phyloP scores from a whole-genome alignment of 2,329 filamentous ascomycete species.

The Beauveria bassiana region DNA sequence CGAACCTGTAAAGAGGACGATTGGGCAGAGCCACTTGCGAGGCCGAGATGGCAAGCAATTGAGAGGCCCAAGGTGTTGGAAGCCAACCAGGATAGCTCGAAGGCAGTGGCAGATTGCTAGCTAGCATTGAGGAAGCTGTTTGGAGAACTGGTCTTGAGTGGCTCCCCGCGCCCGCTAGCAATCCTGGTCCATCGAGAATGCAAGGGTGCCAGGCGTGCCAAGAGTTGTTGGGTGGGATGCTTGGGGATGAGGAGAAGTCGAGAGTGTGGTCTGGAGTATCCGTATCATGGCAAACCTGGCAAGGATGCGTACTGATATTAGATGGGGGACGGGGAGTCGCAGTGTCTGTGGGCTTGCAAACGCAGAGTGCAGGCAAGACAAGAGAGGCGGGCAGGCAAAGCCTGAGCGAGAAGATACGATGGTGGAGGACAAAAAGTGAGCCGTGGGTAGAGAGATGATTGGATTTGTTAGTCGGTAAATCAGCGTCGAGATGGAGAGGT shows the following conservation, averaged over 20 bases:
- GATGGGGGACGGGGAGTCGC: background rate
- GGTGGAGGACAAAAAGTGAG: too few relatives aligned
- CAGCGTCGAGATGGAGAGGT: too few relatives aligned
- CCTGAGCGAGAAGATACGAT: too few relatives aligned
- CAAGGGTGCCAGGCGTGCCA: background rate
- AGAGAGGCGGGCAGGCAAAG: too few relatives aligned
- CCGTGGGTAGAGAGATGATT: background rate
- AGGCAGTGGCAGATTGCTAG: background rate
- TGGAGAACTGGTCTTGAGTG: background rate
- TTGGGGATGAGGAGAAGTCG: background rate
- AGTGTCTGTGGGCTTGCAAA: background rate
- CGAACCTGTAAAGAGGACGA: background rate
- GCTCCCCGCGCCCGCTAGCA: background rate
- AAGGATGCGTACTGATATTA: background rate
- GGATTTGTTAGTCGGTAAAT: too few relatives aligned
- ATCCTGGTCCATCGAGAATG: background rate
- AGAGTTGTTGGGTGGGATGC: background rate
- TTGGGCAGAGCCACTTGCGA: background rate
- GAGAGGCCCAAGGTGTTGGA: background rate
- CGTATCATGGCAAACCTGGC: too few relatives aligned
- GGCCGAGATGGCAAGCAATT: background rate
- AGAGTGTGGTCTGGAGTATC: background rate
- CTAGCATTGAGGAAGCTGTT: background rate
- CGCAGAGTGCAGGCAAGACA: too few relatives aligned
- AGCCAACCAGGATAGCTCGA: background rate